Evolutionary conservation across 1,284 basidiomycete species (phyloP).

Genomic region (Ceratobasidium sp.): DNA sequence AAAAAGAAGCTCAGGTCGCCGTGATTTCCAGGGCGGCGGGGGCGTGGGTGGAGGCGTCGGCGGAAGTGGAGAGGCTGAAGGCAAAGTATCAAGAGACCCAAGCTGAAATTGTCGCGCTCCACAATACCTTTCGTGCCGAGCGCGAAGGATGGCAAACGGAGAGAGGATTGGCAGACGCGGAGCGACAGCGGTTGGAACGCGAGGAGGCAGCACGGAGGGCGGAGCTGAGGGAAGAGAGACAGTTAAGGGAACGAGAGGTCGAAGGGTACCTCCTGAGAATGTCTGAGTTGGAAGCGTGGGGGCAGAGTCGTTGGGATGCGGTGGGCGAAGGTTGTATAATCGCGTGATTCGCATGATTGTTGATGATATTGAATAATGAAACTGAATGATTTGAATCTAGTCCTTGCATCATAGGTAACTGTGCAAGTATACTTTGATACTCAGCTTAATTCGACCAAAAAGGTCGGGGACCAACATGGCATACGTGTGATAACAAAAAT

Average conservation of each 20-base stretch:
- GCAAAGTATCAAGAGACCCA: neutral
- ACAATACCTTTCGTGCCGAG: neutral
- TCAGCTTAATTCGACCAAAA: neutral
- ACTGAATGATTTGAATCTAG: too few relatives aligned
- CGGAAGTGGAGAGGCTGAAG: neutral
- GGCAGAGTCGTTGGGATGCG: constrained; percentile 1
- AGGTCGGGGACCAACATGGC: neutral
- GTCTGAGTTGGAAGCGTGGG: constrained; percentile 17
- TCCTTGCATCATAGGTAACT: too few relatives aligned
- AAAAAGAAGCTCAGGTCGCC: neutral
- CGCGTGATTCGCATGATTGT: neutral
- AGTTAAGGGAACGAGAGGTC: neutral
- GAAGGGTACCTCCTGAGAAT: constrained; percentile 10
- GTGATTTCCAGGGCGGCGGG: neutral
- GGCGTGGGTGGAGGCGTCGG: neutral
- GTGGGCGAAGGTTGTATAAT: constrained; percentile 7
- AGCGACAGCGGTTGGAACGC: neutral
- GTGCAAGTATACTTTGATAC: neutral
- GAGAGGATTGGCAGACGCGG: neutral
- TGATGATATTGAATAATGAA: neutral
- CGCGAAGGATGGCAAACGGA: neutral
- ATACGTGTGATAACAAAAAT: neutral
- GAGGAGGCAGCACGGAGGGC: neutral
- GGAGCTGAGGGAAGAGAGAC: neutral
- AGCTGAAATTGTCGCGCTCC: neutral